Percentiles rank a stretch among this genome's conserved stretches.
phyloP scores from a whole-genome alignment of 2,329 filamentous ascomycete genomes.

The Shiraia bambusicola region DNA sequence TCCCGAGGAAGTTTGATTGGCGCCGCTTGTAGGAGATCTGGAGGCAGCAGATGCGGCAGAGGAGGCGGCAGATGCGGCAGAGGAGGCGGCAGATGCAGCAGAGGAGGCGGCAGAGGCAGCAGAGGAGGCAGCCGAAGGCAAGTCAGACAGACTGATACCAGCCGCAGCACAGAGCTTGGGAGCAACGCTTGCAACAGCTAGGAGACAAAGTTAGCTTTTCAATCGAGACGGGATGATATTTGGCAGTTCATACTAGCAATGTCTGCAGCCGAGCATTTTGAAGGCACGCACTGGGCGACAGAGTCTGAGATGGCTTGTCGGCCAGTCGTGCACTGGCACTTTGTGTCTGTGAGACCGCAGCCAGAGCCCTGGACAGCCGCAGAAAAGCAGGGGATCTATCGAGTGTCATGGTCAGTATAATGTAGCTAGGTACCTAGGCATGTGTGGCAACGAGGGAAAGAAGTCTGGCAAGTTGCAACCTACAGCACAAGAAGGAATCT shows the following conservation, averaged over 20 bases:
- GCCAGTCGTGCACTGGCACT: constrained; percentile 56
- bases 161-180: constrained; percentile 30
- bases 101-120: constrained; percentile 10
- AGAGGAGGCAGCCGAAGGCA: constrained; percentile 20
- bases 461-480: constrained; percentile 7
- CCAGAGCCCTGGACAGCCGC: constrained; percentile 51
- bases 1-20: neutral
- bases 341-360: constrained; percentile 51
- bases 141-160: constrained; percentile 26
- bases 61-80: constrained; percentile 4
- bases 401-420: neutral
- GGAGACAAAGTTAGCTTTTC: neutral
- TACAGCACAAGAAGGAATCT: constrained; percentile 41
- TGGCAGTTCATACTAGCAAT: constrained; percentile 39
- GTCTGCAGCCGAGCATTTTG: constrained; percentile 42
- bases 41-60: constrained; percentile 9
- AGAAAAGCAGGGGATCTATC: constrained; percentile 51
- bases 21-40: neutral
- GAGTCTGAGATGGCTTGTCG: constrained; percentile 37
- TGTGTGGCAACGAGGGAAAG: no score
- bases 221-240: neutral
- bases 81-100: constrained; percentile 2
- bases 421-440: no score
- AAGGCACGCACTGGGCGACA: constrained; percentile 46
- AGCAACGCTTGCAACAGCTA: constrained; percentile 28